A percentile compares a stretch with the other conserved stretches of the same genome.
phyloP scores from a whole-genome alignment of 78 protist genomes.

The Neovahlkampfia damariscottae region DNA sequence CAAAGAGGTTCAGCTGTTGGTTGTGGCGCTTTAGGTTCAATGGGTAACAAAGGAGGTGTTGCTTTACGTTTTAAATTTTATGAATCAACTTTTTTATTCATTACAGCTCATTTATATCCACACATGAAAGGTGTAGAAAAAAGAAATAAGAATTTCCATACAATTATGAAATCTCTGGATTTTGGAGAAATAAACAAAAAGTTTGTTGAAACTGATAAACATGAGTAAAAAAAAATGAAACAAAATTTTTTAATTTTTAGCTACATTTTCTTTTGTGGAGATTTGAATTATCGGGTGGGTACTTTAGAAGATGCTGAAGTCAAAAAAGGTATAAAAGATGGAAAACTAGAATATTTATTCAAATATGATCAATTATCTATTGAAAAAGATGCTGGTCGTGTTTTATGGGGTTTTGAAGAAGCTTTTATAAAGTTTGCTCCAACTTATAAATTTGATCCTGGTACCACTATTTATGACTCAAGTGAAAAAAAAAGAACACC shows the following conservation, averaged over 20 bases:
- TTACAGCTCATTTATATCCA: constrained; percentile 83
- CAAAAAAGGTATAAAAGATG: neutral
- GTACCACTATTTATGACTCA: constrained; percentile 49
- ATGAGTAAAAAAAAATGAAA: too few species aligned
- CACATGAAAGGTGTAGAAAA: constrained; percentile 55
- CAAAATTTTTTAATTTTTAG: constrained; percentile 5
- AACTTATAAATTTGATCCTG: constrained; percentile 57
- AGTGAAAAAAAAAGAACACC: constrained; percentile 55
- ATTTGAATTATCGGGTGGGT: constrained; percentile 46
- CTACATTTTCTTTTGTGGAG: constrained; percentile 25
- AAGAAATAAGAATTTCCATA: constrained; percentile 65
- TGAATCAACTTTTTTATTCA: constrained; percentile 47
- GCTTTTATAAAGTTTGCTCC: constrained; percentile 45
- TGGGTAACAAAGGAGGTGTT: constrained; percentile 89
- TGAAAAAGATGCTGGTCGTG: neutral
- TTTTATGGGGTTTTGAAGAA: constrained; percentile 8
- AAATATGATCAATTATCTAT: neutral
- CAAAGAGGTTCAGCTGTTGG: neutral
- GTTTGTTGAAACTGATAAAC: too few species aligned
- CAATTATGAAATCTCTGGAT: constrained; percentile 19
- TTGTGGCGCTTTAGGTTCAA: neutral
- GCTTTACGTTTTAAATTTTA: constrained; percentile 51
- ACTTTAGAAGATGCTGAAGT: neutral
- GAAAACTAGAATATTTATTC: neutral
- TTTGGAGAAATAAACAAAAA: too few species aligned